Conservation (phyloP, 768 basidiomycete genomes). For the Strobilomyces echinocephalus region DNA sequence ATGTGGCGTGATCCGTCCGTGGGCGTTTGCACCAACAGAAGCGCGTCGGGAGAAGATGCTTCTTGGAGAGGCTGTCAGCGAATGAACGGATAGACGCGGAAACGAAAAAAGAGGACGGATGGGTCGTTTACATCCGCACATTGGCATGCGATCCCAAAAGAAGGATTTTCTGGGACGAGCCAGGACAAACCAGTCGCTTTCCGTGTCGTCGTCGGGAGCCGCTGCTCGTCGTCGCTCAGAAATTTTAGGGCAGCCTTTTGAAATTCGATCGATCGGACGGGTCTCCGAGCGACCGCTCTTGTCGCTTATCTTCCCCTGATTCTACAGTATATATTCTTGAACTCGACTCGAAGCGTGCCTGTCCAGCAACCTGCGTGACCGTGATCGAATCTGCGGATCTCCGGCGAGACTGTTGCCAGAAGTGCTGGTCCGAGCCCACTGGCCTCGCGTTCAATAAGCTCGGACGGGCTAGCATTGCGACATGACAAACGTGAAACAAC, state of each 20-base stretch:
- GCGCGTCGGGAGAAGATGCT: constrained; percentile 2
- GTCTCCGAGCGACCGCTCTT: neutral
- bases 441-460: constrained; percentile 7
- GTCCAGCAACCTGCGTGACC: neutral
- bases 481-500: constrained; percentile 43
- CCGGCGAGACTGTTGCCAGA: neutral
- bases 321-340: neutral
- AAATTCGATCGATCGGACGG: constrained; percentile 20
- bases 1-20: constrained; percentile 12
- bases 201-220: constrained; percentile 23
- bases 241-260: constrained; percentile 24
- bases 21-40: constrained; percentile 21
- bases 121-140: constrained; percentile 30
- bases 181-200: constrained; percentile 18
- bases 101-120: constrained; percentile 27
- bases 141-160: constrained; percentile 20
- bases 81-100: constrained; percentile 24
- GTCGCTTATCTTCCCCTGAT: constrained; percentile 1
- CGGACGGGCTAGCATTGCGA: constrained; percentile 2
- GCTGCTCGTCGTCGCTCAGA: constrained; percentile 21
- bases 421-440: neutral
- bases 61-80: constrained; percentile 4
- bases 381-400: constrained; percentile 2
- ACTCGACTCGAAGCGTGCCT: neutral
- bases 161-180: constrained; percentile 19